phyloP scores from a whole-genome alignment of 495 filamentous ascomycete species.

The Penicillium ucsense region DNA sequence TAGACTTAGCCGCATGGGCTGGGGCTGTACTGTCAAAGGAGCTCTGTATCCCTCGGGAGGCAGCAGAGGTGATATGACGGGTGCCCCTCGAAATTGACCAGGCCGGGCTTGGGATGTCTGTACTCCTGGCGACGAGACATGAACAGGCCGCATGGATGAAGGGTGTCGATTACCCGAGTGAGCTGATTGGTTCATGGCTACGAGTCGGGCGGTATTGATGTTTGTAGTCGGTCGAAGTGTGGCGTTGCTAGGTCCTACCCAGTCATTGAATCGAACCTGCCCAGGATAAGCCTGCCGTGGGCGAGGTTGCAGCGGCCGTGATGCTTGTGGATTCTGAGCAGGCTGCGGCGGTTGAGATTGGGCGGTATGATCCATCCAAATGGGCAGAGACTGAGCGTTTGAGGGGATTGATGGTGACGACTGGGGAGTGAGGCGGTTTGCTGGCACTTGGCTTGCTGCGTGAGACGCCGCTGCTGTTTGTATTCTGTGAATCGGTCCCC shows the following conservation, averaged over 20 bases:
- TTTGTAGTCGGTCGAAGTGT: no score
- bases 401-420: not conserved
- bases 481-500: not conserved
- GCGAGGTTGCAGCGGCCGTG: no score
- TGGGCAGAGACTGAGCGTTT: no score
- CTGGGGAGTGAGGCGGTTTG: not conserved
- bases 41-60: constrained; percentile 22
- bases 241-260: no score
- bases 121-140: not conserved
- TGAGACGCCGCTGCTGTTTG: not conserved
- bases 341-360: no score
- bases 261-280: no score
- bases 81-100: not conserved
- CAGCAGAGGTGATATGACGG: constrained; percentile 14
- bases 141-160: not conserved
- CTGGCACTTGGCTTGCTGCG: not conserved
- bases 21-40: constrained; percentile 27
- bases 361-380: no score
- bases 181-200: not conserved
- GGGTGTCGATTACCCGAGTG: not conserved
- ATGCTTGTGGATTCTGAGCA: no score
- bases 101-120: not conserved
- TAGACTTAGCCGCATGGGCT: constrained; percentile 38
- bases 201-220: no score
- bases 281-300: no score